Conservation (phyloP, 2,329 filamentous ascomycete species). For the Pleoardoris graminearum region DNA sequence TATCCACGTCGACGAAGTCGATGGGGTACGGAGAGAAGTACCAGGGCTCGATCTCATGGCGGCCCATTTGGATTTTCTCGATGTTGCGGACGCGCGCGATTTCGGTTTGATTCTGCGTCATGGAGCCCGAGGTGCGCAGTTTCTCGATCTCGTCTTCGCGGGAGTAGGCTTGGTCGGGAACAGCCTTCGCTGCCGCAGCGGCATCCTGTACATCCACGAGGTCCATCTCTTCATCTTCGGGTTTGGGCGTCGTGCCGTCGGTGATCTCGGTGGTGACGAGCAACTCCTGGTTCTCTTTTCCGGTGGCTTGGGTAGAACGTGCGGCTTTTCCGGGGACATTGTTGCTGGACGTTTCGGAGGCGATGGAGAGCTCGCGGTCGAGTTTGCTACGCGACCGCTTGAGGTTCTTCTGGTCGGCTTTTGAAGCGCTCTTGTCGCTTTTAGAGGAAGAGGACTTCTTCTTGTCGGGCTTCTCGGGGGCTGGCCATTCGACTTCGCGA, state of each 20-base stretch:
- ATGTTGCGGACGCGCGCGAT: slow-evolving; percentile 95
- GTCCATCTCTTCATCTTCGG: slow-evolving; percentile 57
- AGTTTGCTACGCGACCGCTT: slow-evolving; percentile 53
- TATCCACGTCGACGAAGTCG: slow-evolving; percentile 81
- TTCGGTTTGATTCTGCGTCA: slow-evolving; percentile 98
- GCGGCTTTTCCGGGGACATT: slow-evolving; percentile 53
- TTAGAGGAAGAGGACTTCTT: slow-evolving; percentile 61
- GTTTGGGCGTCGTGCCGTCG: slow-evolving; percentile 52
- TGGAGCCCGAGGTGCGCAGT: slow-evolving; percentile 88
- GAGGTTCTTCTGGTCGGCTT: slow-evolving; percentile 51
- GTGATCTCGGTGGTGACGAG: slow-evolving; percentile 52
- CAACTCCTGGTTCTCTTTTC: slow-evolving; percentile 62
- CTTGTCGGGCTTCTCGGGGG: slow-evolving; percentile 86
- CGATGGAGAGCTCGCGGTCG: slow-evolving; percentile 60
- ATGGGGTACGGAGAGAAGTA: slow-evolving; percentile 98
- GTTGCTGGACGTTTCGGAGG: slow-evolving; percentile 55
- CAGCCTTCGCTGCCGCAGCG: slow-evolving; percentile 57
- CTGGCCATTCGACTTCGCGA: slow-evolving; percentile 95
- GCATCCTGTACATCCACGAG: slow-evolving; percentile 57
- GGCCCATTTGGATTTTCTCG: slow-evolving; percentile 90
- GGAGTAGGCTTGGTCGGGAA: slow-evolving; percentile 62
- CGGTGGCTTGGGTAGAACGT: slow-evolving; percentile 60
- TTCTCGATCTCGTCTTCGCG: slow-evolving; percentile 96
- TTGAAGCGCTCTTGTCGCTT: slow-evolving; percentile 46
- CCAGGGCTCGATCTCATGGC: slow-evolving; percentile 92